Conservation (phyloP, 768 basidiomycete species). For the Amanita muscaria region DNA sequence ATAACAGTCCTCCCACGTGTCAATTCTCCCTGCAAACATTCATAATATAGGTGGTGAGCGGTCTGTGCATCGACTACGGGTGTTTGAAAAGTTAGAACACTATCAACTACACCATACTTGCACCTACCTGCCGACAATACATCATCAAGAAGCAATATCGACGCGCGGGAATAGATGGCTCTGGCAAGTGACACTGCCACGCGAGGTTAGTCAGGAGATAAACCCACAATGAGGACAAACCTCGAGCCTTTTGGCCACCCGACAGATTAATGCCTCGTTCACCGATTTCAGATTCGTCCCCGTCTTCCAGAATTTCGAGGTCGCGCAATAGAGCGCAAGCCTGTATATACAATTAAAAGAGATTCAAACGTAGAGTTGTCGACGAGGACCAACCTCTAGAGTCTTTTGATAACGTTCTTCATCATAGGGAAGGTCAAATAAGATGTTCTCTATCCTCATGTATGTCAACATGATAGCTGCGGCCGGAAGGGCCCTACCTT, state of each 20-base stretch:
- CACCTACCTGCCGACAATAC: slow-evolving; percentile 48
- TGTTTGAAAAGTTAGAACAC: not conserved
- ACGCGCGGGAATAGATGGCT: slow-evolving; percentile 85
- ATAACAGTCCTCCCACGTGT: slow-evolving; percentile 78
- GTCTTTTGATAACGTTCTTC: slow-evolving; percentile 70
- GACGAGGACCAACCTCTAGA: slow-evolving; percentile 43
- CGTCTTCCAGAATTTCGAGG: slow-evolving; percentile 77
- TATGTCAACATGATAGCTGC: too few species aligned
- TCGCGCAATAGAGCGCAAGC: slow-evolving; percentile 65
- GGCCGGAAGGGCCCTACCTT: slow-evolving; percentile 20
- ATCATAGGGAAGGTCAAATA: slow-evolving; percentile 65
- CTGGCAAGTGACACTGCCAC: slow-evolving; percentile 41
- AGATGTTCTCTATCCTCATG: slow-evolving; percentile 41
- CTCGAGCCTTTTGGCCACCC: slow-evolving; percentile 62
- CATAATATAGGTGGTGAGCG: slow-evolving; percentile 75
- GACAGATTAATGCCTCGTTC: slow-evolving; percentile 62
- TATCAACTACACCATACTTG: not conserved
- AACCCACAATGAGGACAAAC: slow-evolving; percentile 40
- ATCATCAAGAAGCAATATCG: slow-evolving; percentile 77
- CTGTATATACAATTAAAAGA: slow-evolving; percentile 24
- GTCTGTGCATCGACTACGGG: slow-evolving; percentile 84
- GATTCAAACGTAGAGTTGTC: too few species aligned
- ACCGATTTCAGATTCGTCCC: slow-evolving; percentile 82
- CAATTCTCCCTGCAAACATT: slow-evolving; percentile 80
- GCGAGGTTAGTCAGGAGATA: slow-evolving; percentile 19